Percentiles rank a stretch among this genome's conserved stretches.
Conservation (phyloP, 441 rosid genomes). For the Gossypium lobatum region DNA sequence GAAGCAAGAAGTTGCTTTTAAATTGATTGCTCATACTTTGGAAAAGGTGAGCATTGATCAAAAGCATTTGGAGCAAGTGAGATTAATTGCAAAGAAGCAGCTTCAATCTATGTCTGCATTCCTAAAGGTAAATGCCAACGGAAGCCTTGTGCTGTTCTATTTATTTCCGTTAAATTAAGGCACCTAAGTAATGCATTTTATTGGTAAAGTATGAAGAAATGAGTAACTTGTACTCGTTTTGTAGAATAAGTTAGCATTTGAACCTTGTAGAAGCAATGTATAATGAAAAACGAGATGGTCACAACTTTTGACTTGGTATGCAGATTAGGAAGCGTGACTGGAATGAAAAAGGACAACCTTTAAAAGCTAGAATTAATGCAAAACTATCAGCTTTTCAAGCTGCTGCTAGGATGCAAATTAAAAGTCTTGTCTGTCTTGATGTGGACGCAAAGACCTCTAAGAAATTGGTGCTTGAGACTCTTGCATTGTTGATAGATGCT, state of each 20-base stretch:
- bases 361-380: conserved; percentile 76
- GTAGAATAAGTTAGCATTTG: conserved; percentile 9
- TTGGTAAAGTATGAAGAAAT: background rate
- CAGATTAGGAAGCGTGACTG: conserved; percentile 96
- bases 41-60: conserved; percentile 59
- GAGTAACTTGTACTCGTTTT: background rate
- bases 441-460: conserved; percentile 80
- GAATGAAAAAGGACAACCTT: conserved; percentile 76
- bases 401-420: conserved; percentile 71
- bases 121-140: conserved; percentile 58
- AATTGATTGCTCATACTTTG: conserved; percentile 68
- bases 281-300: background rate
- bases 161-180: conserved; percentile 4
- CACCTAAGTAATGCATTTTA: conserved; percentile 2
- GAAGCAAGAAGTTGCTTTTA: conserved; percentile 83
- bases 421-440: conserved; percentile 70
- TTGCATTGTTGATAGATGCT: conserved; percentile 72
- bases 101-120: conserved; percentile 81
- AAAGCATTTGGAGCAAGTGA: conserved; percentile 69
- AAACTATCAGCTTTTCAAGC: conserved; percentile 86
- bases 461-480: conserved; percentile 84
- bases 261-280: background rate
- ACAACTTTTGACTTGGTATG: conserved; percentile 16
- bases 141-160: conserved; percentile 4
- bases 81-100: conserved; percentile 73